A percentile compares a stretch with the other conserved stretches of the same genome.
These are phyloP conservation scores for Saturnispora sanitii DNA, from an alignment of 805 yeast species.

Conservation along the genomic window DNA sequence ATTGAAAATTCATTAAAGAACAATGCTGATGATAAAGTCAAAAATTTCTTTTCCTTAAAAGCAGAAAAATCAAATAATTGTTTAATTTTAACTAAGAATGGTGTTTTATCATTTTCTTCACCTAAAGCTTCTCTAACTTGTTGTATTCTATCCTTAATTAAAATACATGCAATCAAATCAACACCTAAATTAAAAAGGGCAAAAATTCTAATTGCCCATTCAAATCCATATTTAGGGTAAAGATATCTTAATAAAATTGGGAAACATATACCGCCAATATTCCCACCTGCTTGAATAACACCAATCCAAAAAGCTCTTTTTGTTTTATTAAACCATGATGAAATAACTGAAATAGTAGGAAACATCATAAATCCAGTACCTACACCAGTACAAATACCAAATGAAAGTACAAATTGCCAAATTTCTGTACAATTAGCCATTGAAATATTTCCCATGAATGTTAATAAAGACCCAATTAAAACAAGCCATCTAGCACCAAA, in stretches of 20 bases:
- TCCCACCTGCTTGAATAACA: conserved; percentile 42
- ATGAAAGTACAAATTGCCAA: conserved; percentile 53
- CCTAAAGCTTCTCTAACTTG: conserved; percentile 18
- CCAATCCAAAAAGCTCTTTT: conserved; percentile 48
- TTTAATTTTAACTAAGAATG: conserved; percentile 14
- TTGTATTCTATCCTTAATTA: conserved; percentile 34
- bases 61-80: conserved; percentile 30
- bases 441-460: conserved; percentile 45
- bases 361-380: conserved; percentile 54
- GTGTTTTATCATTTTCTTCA: conserved; percentile 14
- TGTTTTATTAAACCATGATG: conserved; percentile 47
- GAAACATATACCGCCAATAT: conserved; percentile 42
- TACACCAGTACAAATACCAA: conserved; percentile 45
- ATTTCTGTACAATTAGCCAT: conserved; percentile 41
- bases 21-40: conserved; percentile 30
- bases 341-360: conserved; percentile 52
- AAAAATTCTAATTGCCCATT: conserved; percentile 47
- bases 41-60: conserved; percentile 33
- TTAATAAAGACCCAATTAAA: conserved; percentile 34
- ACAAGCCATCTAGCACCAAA: conserved; percentile 44
- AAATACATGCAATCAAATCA: conserved; percentile 25
- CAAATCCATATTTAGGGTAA: conserved; percentile 39
- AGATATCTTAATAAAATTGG: conserved; percentile 42
- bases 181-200: conserved; percentile 38
- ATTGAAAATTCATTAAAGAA: conserved; percentile 39